Evolutionary conservation across 352 stramenopile species (phyloP).

Genomic region (Pythium plurisporium): DNA sequence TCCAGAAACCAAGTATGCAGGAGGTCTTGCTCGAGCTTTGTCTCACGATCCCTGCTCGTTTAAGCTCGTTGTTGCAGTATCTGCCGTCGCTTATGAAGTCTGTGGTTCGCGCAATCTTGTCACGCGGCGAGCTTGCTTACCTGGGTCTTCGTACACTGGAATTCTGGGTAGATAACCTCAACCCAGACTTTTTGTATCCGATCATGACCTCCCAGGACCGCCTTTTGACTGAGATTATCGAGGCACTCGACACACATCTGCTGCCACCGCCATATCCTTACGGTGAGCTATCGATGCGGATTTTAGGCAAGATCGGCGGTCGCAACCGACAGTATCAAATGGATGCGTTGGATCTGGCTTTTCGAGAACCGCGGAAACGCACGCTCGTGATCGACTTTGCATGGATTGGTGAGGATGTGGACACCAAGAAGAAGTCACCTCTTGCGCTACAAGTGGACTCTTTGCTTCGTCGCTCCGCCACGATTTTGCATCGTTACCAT

Average conservation of each 20-base stretch:
- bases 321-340: constrained; percentile 89
- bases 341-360: constrained; percentile 70
- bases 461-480: constrained; percentile 36
- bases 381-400: constrained; percentile 49
- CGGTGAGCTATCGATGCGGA: constrained; percentile 92
- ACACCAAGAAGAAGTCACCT: background rate
- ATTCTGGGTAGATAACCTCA: constrained; percentile 99
- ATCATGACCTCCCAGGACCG: constrained; percentile 90
- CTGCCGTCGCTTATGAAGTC: constrained; percentile 95
- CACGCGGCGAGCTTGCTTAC: constrained; percentile 93
- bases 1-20: constrained; percentile 81
- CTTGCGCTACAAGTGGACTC: constrained; percentile 54
- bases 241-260: constrained; percentile 94
- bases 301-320: constrained; percentile 97
- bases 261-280: constrained; percentile 96
- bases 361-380: constrained; percentile 37
- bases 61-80: constrained; percentile 96
- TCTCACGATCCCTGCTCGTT: constrained; percentile 93
- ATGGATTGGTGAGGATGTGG: constrained; percentile 22
- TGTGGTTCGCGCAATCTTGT: constrained; percentile 93
- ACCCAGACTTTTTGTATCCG: constrained; percentile 95
- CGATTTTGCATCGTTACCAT: constrained; percentile 60
- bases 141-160: constrained; percentile 94
- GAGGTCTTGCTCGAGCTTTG: constrained; percentile 95
- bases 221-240: constrained; percentile 93